Conservation (phyloP, 192 early-diverging fungal species). For the Borealophlyctis nickersoniae region DNA sequence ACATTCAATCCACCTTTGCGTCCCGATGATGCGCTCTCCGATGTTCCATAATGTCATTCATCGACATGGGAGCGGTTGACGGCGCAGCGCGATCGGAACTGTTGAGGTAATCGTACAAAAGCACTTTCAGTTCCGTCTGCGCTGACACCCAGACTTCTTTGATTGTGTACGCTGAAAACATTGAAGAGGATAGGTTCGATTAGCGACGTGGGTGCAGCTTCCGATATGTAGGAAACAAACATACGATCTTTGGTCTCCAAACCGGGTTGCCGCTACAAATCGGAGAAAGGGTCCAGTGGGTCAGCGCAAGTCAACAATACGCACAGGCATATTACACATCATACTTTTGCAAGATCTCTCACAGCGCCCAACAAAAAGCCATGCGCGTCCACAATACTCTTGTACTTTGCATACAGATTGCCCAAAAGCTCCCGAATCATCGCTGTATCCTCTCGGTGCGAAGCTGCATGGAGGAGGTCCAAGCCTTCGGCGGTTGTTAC, state of each 20-base stretch:
- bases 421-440: background rate
- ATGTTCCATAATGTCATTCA: conserved; percentile 49
- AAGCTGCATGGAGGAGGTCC: background rate
- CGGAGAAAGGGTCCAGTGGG: too few species aligned
- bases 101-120: conserved; percentile 55
- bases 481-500: too few species aligned
- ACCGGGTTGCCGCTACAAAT: background rate
- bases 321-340: too few species aligned
- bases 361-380: conserved; percentile 28
- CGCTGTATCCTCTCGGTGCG: background rate
- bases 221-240: conserved; percentile 1
- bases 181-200: too few species aligned
- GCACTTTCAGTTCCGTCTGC: conserved; percentile 54
- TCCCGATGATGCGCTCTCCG: too few species aligned
- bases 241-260: background rate
- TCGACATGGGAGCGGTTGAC: conserved; percentile 29
- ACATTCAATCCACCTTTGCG: background rate
- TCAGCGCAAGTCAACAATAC: too few species aligned
- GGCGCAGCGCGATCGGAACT: conserved; percentile 21
- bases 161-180: conserved; percentile 38
- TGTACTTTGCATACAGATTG: conserved; percentile 6
- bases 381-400: conserved; percentile 25
- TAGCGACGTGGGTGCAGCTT: too few species aligned
- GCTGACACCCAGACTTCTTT: conserved; percentile 47
- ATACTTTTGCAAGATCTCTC: background rate